A percentile compares a stretch with the other conserved stretches of the same genome.
Evolutionary conservation across 2,329 filamentous ascomycete genomes (phyloP).

Genomic region (Scedosporium minutisporum): DNA sequence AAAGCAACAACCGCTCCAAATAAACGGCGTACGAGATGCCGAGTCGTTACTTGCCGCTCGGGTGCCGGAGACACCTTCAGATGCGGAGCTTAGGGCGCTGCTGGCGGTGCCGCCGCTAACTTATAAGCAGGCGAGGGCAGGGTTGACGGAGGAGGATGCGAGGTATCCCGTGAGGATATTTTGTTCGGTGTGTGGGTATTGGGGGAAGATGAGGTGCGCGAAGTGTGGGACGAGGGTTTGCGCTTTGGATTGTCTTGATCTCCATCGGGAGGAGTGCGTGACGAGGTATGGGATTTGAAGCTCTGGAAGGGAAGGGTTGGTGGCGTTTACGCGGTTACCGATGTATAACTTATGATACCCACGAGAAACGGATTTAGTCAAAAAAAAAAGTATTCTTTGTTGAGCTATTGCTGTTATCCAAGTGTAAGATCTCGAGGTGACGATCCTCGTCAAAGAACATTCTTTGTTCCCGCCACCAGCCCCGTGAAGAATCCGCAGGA

Average conservation of each 20-base stretch:
- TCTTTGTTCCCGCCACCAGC: too few relatives aligned
- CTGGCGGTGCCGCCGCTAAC: constrained; percentile 55
- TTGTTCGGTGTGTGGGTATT: constrained; percentile 75
- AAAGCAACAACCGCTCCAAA: constrained; percentile 20
- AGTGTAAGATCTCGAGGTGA: not conserved
- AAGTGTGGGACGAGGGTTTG: constrained; percentile 74
- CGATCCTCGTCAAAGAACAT: too few relatives aligned
- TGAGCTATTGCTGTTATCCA: not conserved
- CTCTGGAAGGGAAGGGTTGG: not conserved
- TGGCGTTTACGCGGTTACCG: not conserved
- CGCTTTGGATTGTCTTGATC: constrained; percentile 62
- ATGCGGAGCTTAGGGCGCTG: constrained; percentile 54
- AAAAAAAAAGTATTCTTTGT: too few relatives aligned
- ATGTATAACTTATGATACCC: constrained; percentile 4
- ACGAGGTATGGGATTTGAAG: constrained; percentile 46
- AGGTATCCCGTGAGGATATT: constrained; percentile 54
- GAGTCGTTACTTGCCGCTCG: constrained; percentile 42
- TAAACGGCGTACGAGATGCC: constrained; percentile 20
- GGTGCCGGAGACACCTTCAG: constrained; percentile 47
- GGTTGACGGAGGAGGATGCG: constrained; percentile 28
- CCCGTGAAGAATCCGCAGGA: too few relatives aligned
- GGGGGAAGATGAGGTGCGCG: constrained; percentile 65
- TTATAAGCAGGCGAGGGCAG: constrained; percentile 54
- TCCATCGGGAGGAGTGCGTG: constrained; percentile 63
- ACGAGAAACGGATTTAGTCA: not conserved